These are phyloP conservation scores for Stemphylium beticola DNA, from an alignment of 2,329 filamentous ascomycete genomes.

Conservation along the genomic window DNA sequence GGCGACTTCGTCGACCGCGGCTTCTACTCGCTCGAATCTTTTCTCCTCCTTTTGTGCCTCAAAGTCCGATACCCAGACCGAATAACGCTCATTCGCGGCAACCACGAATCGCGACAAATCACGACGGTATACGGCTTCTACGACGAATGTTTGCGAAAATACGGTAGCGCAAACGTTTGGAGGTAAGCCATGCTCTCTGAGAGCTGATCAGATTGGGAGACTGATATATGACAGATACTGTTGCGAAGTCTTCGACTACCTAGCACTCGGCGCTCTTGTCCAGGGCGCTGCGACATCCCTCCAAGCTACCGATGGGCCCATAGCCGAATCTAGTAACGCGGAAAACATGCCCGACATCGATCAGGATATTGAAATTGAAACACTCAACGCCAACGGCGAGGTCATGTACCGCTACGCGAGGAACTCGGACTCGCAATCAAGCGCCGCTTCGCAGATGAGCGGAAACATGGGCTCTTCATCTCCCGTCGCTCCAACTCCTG, in stretches of 20 bases:
- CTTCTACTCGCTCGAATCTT: slow-evolving; percentile 97
- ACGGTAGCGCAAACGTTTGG: slow-evolving; percentile 95
- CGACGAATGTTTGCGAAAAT: slow-evolving; percentile 78
- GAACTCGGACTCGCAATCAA: slow-evolving; percentile 47
- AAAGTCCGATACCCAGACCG: slow-evolving; percentile 98
- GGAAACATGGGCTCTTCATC: slow-evolving; percentile 45
- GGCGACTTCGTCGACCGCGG: slow-evolving; percentile 97
- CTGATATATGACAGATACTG: slow-evolving; percentile 62
- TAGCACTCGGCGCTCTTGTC: slow-evolving; percentile 86
- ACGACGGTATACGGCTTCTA: slow-evolving; percentile 95
- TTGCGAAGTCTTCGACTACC: slow-evolving; percentile 97
- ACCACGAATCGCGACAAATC: slow-evolving; percentile 95
- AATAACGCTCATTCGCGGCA: slow-evolving; percentile 93
- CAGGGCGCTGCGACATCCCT: slow-evolving; percentile 78
- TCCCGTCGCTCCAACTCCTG: slow-evolving; percentile 49
- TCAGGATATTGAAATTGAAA: slow-evolving; percentile 87
- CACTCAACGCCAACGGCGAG: slow-evolving; percentile 82
- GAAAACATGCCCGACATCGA: slow-evolving; percentile 60
- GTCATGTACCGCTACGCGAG: slow-evolving; percentile 76
- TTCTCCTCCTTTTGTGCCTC: slow-evolving; percentile 90
- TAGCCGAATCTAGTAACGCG: slow-evolving; percentile 58
- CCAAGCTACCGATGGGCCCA: slow-evolving; percentile 64
- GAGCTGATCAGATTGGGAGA: not conserved
- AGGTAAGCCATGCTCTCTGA: slow-evolving; percentile 31
- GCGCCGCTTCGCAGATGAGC: slow-evolving; percentile 38